Conservation (phyloP, 371 early-diverging fungal species). For the Dichotomocladium elegans region DNA sequence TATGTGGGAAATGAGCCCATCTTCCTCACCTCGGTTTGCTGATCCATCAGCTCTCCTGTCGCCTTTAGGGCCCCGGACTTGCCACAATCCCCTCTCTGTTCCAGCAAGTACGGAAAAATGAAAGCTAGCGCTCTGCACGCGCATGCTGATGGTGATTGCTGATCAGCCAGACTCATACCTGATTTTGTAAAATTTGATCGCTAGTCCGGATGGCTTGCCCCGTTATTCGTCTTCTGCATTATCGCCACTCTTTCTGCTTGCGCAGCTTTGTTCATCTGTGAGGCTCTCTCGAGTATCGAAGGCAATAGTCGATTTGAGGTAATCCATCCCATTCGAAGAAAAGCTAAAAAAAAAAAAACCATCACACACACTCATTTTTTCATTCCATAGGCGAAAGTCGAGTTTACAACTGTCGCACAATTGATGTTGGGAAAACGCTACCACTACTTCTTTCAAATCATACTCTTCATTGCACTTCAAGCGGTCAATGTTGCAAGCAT, state of each 20-base stretch:
- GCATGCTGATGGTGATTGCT: not conserved
- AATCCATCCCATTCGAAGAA: no score
- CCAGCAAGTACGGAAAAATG: conserved; percentile 26
- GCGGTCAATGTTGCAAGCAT: conserved; percentile 60
- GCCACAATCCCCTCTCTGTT: conserved; percentile 42
- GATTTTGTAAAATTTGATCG: no score
- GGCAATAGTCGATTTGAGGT: conserved; percentile 72
- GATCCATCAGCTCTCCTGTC: not conserved
- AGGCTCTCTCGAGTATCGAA: conserved; percentile 73
- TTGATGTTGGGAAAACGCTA: conserved; percentile 52
- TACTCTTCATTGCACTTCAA: conserved; percentile 55
- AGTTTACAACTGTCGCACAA: conserved; percentile 55
- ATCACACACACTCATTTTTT: not conserved
- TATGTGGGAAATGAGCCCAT: no score
- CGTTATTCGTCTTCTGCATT: conserved; percentile 40
- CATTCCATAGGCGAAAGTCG: conserved; percentile 38
- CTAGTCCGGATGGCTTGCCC: conserved; percentile 44
- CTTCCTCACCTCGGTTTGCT: no score
- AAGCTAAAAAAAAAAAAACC: no score
- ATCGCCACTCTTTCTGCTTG: conserved; percentile 46
- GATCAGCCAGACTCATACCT: no score
- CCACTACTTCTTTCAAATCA: conserved; percentile 49
- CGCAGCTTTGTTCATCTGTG: conserved; percentile 69
- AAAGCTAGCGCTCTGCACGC: not conserved
- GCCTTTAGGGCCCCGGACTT: conserved; percentile 35